Percentiles rank a stretch among this genome's conserved stretches.
Evolutionary conservation across 1,284 basidiomycete species (phyloP).

Genomic region (Boletus smithii): DNA sequence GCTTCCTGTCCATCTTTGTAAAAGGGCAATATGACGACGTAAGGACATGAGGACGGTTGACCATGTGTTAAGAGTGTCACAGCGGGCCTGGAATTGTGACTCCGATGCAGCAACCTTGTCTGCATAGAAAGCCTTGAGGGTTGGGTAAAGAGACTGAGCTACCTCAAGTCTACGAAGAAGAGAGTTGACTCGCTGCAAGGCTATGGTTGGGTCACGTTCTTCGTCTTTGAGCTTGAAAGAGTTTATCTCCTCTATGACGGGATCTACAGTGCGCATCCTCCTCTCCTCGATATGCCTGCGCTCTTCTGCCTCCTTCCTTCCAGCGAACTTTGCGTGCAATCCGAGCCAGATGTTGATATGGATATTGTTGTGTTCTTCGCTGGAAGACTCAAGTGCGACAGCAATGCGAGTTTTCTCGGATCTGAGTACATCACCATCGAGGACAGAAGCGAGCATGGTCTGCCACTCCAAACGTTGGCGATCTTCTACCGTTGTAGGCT

Average conservation of each 20-base stretch:
- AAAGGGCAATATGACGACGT: conserved; percentile 70
- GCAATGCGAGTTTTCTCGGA: conserved; percentile 90
- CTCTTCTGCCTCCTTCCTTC: conserved; percentile 81
- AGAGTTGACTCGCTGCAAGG: conserved; percentile 69
- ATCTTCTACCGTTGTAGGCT: conserved; percentile 66
- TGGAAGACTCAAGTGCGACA: conserved; percentile 62
- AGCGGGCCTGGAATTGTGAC: conserved; percentile 67
- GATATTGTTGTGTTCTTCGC: conserved; percentile 65
- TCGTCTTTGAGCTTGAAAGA: conserved; percentile 58
- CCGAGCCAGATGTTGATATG: conserved; percentile 84
- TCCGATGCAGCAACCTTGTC: conserved; percentile 75
- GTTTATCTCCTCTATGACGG: conserved; percentile 80
- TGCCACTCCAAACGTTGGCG: conserved; percentile 91
- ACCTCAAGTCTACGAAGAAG: conserved; percentile 80
- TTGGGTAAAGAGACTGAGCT: conserved; percentile 86
- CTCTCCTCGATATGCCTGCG: conserved; percentile 78
- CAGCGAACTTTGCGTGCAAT: conserved; percentile 83
- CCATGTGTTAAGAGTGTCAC: conserved; percentile 89
- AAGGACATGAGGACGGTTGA: conserved; percentile 78
- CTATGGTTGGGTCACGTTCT: conserved; percentile 45
- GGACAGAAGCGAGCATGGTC: conserved; percentile 87
- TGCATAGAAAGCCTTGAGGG: conserved; percentile 71
- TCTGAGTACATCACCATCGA: conserved; percentile 89
- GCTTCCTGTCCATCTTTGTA: conserved; percentile 90
- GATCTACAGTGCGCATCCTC: conserved; percentile 75